Conservation (phyloP, 2,329 filamentous ascomycete genomes). For the Lachnellula hyalina region DNA sequence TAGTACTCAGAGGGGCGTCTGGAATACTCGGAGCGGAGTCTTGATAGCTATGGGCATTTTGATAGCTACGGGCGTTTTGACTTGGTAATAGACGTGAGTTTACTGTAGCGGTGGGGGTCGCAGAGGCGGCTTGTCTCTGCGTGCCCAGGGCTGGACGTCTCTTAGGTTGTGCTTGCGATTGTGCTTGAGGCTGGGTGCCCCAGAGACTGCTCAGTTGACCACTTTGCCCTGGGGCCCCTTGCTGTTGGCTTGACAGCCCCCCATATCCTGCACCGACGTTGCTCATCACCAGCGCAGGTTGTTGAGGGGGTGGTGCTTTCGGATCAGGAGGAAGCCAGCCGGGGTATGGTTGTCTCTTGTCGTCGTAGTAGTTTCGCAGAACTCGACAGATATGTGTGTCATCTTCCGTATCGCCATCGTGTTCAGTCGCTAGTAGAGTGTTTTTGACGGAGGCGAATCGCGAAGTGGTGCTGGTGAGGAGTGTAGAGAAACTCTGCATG, state of each 20-base stretch:
- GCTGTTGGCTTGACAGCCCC: constrained; percentile 24
- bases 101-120: too few relatives aligned
- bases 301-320: constrained; percentile 53
- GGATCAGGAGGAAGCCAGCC: constrained; percentile 86
- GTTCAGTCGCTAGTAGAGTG: constrained; percentile 64
- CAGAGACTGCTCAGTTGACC: constrained; percentile 25
- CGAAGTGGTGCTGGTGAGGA: constrained; percentile 59
- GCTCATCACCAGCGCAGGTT: constrained; percentile 46
- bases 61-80: constrained; percentile 70
- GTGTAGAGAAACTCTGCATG: constrained; percentile 65
- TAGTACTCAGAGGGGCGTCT: too few relatives aligned
- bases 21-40: too few relatives aligned
- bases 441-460: constrained; percentile 57
- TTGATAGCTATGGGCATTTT: constrained; percentile 40
- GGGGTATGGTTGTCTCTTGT: constrained; percentile 78
- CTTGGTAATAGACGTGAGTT: constrained; percentile 57
- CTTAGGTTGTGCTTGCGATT: constrained; percentile 31
- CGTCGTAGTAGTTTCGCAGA: constrained; percentile 84
- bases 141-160: neutral
- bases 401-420: constrained; percentile 73
- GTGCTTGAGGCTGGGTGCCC: constrained; percentile 19
- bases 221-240: constrained; percentile 31
- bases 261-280: constrained; percentile 52
- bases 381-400: constrained; percentile 94
- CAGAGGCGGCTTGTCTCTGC: too few relatives aligned